A percentile compares a stretch with the other conserved stretches of the same genome.
phyloP scores from a whole-genome alignment of 2,329 filamentous ascomycete genomes.

The Ophiostoma montium region DNA sequence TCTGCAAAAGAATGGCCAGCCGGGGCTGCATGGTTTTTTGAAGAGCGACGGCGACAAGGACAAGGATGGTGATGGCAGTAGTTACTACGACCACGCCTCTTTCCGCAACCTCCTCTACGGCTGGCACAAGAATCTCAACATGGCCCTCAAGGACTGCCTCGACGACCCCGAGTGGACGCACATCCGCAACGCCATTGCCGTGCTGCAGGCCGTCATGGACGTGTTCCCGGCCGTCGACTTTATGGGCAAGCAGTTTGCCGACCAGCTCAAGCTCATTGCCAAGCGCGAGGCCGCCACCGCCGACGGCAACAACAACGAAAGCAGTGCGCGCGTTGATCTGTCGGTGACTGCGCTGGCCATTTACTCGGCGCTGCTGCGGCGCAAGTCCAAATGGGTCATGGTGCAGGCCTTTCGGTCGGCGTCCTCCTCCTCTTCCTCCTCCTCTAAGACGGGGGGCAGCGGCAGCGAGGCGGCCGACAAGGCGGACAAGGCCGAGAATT shows the following conservation, averaged over 20 bases:
- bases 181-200: constrained; percentile 85
- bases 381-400: constrained; percentile 55
- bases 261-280: constrained; percentile 51
- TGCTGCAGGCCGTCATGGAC: constrained; percentile 67
- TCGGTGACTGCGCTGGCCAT: constrained; percentile 60
- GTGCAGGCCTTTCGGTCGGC: constrained; percentile 58
- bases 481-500: neutral
- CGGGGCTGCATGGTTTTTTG: constrained; percentile 62
- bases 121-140: constrained; percentile 76
- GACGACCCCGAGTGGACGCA: constrained; percentile 88
- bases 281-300: constrained; percentile 43
- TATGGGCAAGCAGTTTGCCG: constrained; percentile 57
- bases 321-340: constrained; percentile 55
- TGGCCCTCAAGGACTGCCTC: constrained; percentile 69
- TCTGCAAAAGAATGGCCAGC: constrained; percentile 34
- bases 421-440: no score
- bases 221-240: constrained; percentile 83
- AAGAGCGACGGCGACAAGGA: constrained; percentile 42
- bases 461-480: neutral
- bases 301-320: constrained; percentile 23
- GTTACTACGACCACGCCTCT: constrained; percentile 53
- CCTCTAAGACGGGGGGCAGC: no score
- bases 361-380: constrained; percentile 53
- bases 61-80: neutral
- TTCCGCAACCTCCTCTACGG: constrained; percentile 77